These are phyloP conservation scores for Colletotrichum tropicale DNA, from an alignment of 2,329 filamentous ascomycete genomes.

Conservation along the genomic window DNA sequence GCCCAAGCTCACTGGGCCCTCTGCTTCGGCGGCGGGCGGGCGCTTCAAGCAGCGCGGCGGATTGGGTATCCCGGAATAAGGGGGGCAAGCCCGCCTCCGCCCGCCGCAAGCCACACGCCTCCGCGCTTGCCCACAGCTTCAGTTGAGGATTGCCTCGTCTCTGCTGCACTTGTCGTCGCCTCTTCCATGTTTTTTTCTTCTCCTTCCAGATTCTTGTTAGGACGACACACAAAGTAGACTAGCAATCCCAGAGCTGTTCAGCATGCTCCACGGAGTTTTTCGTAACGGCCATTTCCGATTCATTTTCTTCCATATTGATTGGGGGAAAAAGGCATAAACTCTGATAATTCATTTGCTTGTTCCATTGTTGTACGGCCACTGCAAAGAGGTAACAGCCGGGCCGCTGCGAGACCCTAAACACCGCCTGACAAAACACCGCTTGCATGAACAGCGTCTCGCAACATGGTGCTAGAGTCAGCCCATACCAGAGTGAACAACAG, in stretches of 20 bases:
- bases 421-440: not conserved
- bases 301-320: not conserved
- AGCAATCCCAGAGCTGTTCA: not conserved
- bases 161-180: not conserved
- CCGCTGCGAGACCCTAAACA: not conserved
- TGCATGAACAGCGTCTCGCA: constrained; percentile 13
- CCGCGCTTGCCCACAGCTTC: not conserved
- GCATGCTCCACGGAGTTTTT: not conserved
- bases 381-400: not conserved
- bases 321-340: not conserved
- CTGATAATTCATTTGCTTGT: not conserved
- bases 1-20: not conserved
- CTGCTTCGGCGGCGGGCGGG: not conserved
- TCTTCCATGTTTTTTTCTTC: not conserved
- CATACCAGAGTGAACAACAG: not conserved
- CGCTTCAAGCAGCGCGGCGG: not conserved
- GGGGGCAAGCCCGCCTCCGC: not conserved
- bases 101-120: not conserved
- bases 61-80: not conserved
- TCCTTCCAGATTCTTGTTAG: not conserved
- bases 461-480: constrained; percentile 16
- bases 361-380: not conserved
- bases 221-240: not conserved
- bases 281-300: constrained; percentile 15
- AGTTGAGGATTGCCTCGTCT: not conserved